Evolutionary conservation across 306 rosid genomes (phyloP), one percentile per base, ranked within the genome.

Genomic region (Clitoria ternatea): DNA sequence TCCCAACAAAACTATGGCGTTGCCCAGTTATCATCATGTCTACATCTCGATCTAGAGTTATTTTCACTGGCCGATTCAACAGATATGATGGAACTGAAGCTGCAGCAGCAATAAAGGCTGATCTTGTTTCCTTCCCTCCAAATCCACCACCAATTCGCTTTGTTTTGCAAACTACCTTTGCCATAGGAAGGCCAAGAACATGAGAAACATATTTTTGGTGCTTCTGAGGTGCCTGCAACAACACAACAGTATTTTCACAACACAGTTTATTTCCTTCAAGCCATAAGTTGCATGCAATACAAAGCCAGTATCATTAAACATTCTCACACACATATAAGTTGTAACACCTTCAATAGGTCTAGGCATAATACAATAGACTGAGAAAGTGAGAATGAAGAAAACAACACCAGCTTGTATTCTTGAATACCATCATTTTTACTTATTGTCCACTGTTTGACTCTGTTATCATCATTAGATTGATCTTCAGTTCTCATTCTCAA

Each of bases 131-230:
- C 87, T 94, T 94, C 32, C 98, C 97, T 20, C 98, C 98, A 80
- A 94, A 94, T 69, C 97, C 98, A 78, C 98, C 98, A 39, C 98
- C 98, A 66, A 94, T 85, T 61, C 97, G 82, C 84, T 94, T 94
- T 67, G 95, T 94, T 90, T 81, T 94, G 84, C 98, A 94, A 69
- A 94, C 94, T 33, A 94, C 98, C 62, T 85, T 94, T 47, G 96
- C 90, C 97, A 94, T 83, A 70, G 97, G 95, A 77, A 94, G 85
- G 59, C 89, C 96, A 73, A 90, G 96, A 80, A 94, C 97, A 80
- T 69, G 85, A 66, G 95, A 80, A 80, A 94, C 84, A 26, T 90
- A 87, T 56, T 83, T 90, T 84, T 94, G 98, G 85, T 94, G 98
- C 86, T 94, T 90, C 78, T 88, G 98, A 59, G 97, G 98, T 13